Base-by-base conservation (phyloP, 352 stramenopile genomes). In the Globisporangium viniferum region DNA sequence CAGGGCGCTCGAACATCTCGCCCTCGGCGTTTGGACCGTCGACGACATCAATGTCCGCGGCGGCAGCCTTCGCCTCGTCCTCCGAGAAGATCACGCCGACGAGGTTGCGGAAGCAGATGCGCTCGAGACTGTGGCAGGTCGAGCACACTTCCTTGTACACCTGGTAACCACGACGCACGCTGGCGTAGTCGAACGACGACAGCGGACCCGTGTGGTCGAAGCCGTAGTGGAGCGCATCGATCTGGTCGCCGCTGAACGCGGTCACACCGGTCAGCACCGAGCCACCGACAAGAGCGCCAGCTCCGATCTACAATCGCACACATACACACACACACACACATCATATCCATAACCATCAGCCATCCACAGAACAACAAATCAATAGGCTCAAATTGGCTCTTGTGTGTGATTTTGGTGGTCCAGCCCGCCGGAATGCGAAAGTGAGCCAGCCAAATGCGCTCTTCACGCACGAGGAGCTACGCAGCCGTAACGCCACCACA, bases 71-170 rank as follows among this genome's bases (percentile, higher is more conserved):
- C 15, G 98, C 79, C 78, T 98, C 81, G 20, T 81, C 84, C 75
- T 98, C 94, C 22, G 88, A 95, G 81, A 99, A 97, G 41, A 97
- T 99, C 44, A 99, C 97, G 41, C 97, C 98, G 12, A 99, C 93
- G 9, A 99, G 79, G 80, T 99, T 98, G 73, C 98, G 95, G 82
- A 99, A 99, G 79, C 94, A 94, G 72, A 99, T 98, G 59, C 95
- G 92, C 66, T 99, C 89, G 53, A 99, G 73, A 54, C 82, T 98
- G 82, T 99, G 98, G 81, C 98, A 99, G 56, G 96, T 98, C 44
- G 97, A 88, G 82, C 98, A 99, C 54, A 99, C 97, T 78, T 99
- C 91, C 74, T 97, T 97, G 86, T 99, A 99, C 51, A 99, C 98
- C 80, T 99, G 98, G 89, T 99, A 99, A 15, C 98, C 98, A 72